These are phyloP conservation scores for Fusarium udum DNA, from an alignment of 2,329 filamentous ascomycete genomes.

Conservation along the genomic window DNA sequence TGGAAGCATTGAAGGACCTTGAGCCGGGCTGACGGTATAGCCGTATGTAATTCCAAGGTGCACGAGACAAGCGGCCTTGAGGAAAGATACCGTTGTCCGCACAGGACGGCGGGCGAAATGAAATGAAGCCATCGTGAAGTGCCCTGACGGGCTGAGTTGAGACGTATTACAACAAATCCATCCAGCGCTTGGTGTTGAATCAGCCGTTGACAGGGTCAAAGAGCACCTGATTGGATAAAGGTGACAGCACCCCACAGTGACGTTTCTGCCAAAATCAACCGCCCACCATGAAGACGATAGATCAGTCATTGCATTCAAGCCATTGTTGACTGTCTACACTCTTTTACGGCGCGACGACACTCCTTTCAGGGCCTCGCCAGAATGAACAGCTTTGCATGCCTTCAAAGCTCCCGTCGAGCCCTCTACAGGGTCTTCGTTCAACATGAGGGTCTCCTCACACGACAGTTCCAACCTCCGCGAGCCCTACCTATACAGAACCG, in stretches of 20 bases:
- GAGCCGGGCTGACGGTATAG: constrained; percentile 66
- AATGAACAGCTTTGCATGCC: constrained; percentile 53
- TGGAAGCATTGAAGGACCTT: constrained; percentile 89
- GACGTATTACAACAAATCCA: constrained; percentile 2
- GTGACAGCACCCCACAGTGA: constrained; percentile 28
- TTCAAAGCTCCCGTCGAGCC: constrained; percentile 57
- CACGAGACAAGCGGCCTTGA: constrained; percentile 54
- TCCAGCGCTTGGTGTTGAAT: constrained; percentile 17
- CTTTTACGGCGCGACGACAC: not conserved
- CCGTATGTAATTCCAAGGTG: constrained; percentile 66
- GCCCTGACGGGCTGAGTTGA: constrained; percentile 6
- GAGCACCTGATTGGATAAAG: constrained; percentile 28
- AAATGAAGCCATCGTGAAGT: constrained; percentile 36
- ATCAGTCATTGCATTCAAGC: constrained; percentile 23
- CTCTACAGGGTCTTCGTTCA: constrained; percentile 59
- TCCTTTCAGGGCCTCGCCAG: constrained; percentile 7
- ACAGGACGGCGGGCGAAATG: constrained; percentile 54
- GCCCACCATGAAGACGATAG: constrained; percentile 11
- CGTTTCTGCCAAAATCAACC: constrained; percentile 41
- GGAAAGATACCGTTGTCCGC: constrained; percentile 47
- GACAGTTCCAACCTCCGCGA: constrained; percentile 30
- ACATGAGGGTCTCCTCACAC: constrained; percentile 38
- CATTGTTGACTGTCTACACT: constrained; percentile 21
- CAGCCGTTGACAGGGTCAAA: constrained; percentile 2
- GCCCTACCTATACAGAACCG: constrained; percentile 26